Evolutionary conservation across 306 rosid genomes (phyloP), one percentile per base, ranked within the genome.

Genomic region (Lathyrus aphaca): DNA sequence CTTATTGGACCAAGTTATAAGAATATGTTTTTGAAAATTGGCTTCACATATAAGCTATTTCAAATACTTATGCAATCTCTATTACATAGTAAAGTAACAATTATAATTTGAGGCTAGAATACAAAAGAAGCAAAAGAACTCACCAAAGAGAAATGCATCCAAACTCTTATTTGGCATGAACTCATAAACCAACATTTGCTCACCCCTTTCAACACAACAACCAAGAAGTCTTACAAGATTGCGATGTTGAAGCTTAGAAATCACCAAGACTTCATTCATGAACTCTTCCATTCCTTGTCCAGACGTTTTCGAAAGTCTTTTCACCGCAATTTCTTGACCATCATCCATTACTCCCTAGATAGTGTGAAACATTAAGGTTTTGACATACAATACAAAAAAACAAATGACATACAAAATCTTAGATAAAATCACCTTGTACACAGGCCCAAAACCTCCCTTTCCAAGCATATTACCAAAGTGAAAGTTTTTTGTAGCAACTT

Each of bases 221-320:
- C 88, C 88, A 25, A 75, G 69, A 37, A 84, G 69, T 16, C 80
- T 69, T 16, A 84, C 85, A 50, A 84, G 83, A 81, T 84, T 84
- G 13, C 82, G 74, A 46, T 84, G 88, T 39, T 84, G 88, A 27
- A 84, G 86, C 38, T 81, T 78, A 29, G 86, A 78, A 69, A 81
- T 75, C 53, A 84, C 80, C 0, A 55, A 65, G 3, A 84, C 80
- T 66, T 84, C 86, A 23, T 81, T 84, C 71, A 72, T 84, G 43
- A 84, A 75, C 69, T 84, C 88, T 75, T 81, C 80, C 1, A 56
- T 0, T 17, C 83, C 88, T 63, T 84, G 88, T 4, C 76, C 72
- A 4, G 86, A 84, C 6, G 80, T 21, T 59, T 59, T 78, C 0
- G 86, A 81, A 6, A 84, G 80, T 55, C 82, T 84, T 71, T 79